Percentiles rank a stretch among this genome's conserved stretches.
Evolutionary conservation across 305 asterid species (phyloP).

Genomic region (Fraxinus latifolia): DNA sequence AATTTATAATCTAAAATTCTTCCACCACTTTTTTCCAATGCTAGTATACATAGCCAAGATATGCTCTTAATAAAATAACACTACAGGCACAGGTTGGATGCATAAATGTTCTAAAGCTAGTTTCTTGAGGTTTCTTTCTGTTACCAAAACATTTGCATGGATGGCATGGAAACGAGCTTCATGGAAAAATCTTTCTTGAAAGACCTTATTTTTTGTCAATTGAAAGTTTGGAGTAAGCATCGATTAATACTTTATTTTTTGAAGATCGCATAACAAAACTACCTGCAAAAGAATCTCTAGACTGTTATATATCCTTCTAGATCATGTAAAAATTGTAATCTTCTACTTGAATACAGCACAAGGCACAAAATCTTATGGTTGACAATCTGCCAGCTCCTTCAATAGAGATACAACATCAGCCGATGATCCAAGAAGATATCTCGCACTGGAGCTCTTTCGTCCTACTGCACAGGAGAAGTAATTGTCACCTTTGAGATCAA

Average conservation of each 20-base stretch:
- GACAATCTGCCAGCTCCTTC: conserved; percentile 50
- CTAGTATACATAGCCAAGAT: not conserved
- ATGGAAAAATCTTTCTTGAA: not conserved
- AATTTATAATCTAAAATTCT: too few relatives aligned
- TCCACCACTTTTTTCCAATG: not conserved
- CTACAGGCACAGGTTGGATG: not conserved
- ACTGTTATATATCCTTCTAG: not conserved
- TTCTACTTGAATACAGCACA: not conserved
- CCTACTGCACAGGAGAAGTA: conserved; percentile 94
- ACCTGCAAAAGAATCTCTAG: not conserved
- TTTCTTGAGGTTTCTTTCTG: not conserved
- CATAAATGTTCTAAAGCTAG: not conserved
- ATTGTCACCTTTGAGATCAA: conserved; percentile 72
- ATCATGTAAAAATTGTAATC: not conserved
- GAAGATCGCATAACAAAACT: not conserved
- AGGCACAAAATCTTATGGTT: not conserved
- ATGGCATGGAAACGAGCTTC: not conserved
- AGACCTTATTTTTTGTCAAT: not conserved
- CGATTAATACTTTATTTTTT: too few relatives aligned
- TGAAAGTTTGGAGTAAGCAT: not conserved
- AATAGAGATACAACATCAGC: conserved; percentile 67
- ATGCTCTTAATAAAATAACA: not conserved
- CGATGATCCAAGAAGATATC: conserved; percentile 72
- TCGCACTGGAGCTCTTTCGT: conserved; percentile 63
- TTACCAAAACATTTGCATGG: not conserved